Base-by-base conservation (phyloP, 139 green algal species). In the Trebouxia sp. region DNA sequence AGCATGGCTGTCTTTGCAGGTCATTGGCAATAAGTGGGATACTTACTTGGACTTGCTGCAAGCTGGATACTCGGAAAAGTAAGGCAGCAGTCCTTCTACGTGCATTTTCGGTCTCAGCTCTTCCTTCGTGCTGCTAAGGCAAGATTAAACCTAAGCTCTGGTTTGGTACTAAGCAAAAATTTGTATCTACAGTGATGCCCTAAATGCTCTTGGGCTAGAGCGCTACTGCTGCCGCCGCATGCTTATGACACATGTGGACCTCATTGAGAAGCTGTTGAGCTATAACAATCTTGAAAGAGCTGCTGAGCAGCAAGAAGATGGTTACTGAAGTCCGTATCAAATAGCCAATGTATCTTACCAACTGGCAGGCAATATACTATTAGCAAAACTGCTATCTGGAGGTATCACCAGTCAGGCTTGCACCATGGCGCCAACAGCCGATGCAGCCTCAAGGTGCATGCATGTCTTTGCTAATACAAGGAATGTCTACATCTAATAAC, bases 21-120 rank as follows among this genome's bases (percentile, higher is more conserved):
- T 98, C 28, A 98, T 99, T 45, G 97, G 96, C 37, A 98, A 99
- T 88, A 99, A 99, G 87, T 99, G 97, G 97, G 96, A 99, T 79
- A 96, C 91, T 0, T 99, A 99, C 81, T 79, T 99, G 82, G 97
- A 99, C 72, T 82, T 99, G 32, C 83, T 99, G 38, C 91, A 97
- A 65, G 90, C 94, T 0, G 95, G 92, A 20, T 95, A 94, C 77
- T 86, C 83, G 1, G 91, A 95, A 69, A 86, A 85, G 91, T 95
- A 65, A 83, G 90, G 3, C 4, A 28, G 50, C 5, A 56, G 53
- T n/a, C n/a, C n/a, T n/a, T n/a, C n/a, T n/a, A n/a, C n/a, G n/a
- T n/a, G n/a, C n/a, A n/a, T n/a, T n/a, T n/a, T n/a, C n/a, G n/a
- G n/a, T n/a, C n/a, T n/a, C n/a, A n/a, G n/a, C n/a, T n/a, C n/a